These are phyloP conservation scores for Wickerhamiella hasegawae DNA, from an alignment of 805 yeast genomes.

Conservation along the genomic window DNA sequence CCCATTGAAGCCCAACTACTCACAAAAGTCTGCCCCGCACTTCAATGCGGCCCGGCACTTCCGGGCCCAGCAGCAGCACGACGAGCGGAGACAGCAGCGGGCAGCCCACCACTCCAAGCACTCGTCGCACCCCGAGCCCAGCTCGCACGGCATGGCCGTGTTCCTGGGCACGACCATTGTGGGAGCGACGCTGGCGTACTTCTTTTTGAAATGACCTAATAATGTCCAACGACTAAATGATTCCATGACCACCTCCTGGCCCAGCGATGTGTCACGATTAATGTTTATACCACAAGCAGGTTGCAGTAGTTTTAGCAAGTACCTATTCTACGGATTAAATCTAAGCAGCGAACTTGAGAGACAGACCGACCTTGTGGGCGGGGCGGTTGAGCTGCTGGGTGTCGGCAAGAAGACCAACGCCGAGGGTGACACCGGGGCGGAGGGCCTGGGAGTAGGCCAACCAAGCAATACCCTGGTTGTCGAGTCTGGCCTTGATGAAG, in stretches of 20 bases:
- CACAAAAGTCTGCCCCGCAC: too few relatives aligned
- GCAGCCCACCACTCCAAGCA: too few relatives aligned
- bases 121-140: constrained; percentile 1
- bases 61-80: constrained; percentile 13
- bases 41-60: too few relatives aligned
- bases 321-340: too few relatives aligned
- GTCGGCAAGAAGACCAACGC: constrained; percentile 94
- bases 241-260: background rate
- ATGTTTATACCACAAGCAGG: too few relatives aligned
- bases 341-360: constrained; percentile 84
- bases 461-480: constrained; percentile 90
- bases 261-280: background rate
- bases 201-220: background rate
- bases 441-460: constrained; percentile 86
- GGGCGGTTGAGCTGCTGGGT: constrained; percentile 91
- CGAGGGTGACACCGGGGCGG: constrained; percentile 92
- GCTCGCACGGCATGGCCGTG: background rate
- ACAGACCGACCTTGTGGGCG: constrained; percentile 94
- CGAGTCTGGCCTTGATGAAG: constrained; percentile 90
- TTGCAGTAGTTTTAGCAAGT: too few relatives aligned
- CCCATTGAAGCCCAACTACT: too few relatives aligned
- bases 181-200: background rate
- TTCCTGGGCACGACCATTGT: background rate
- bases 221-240: too few relatives aligned
- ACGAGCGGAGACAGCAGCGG: constrained; percentile 4